Conservation (phyloP, 306 rosid species). For the Sophora flavescens region DNA sequence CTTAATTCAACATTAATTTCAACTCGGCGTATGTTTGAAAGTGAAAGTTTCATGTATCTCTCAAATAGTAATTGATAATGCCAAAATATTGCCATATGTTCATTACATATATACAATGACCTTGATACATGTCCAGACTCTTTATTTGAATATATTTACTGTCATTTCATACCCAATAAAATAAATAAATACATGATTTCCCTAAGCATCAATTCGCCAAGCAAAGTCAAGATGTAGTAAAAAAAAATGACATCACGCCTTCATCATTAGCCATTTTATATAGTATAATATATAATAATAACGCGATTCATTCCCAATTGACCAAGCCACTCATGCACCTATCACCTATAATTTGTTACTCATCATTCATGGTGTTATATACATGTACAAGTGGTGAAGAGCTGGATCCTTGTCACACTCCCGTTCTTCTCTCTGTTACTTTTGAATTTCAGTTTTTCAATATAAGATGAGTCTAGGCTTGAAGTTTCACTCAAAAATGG, state of each 20-base stretch:
- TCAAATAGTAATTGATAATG: not conserved
- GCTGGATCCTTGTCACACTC: too few relatives aligned
- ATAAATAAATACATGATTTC: not conserved
- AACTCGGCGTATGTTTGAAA: constrained; percentile 34
- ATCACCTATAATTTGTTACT: too few relatives aligned
- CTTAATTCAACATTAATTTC: not conserved
- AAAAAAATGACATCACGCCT: not conserved
- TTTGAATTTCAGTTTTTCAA: too few relatives aligned
- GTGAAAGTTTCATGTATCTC: constrained; percentile 38
- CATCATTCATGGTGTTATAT: too few relatives aligned
- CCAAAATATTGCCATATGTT: not conserved
- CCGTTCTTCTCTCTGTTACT: too few relatives aligned
- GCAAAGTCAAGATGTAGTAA: constrained; percentile 1
- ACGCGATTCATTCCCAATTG: too few relatives aligned
- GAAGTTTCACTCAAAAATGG: constrained; percentile 18
- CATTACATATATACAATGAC: not conserved
- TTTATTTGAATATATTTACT: constrained; percentile 17
- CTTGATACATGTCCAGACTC: not conserved
- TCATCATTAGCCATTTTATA: not conserved
- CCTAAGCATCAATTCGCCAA: not conserved
- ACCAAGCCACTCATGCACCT: too few relatives aligned
- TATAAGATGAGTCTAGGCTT: not conserved
- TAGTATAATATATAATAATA: too few relatives aligned
- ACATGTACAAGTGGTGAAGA: too few relatives aligned
- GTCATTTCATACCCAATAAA: constrained; percentile 20